These are phyloP conservation scores for Vaccinium vitisidaea DNA, from an alignment of 148 eudicot genomes.

Conservation along the genomic window DNA sequence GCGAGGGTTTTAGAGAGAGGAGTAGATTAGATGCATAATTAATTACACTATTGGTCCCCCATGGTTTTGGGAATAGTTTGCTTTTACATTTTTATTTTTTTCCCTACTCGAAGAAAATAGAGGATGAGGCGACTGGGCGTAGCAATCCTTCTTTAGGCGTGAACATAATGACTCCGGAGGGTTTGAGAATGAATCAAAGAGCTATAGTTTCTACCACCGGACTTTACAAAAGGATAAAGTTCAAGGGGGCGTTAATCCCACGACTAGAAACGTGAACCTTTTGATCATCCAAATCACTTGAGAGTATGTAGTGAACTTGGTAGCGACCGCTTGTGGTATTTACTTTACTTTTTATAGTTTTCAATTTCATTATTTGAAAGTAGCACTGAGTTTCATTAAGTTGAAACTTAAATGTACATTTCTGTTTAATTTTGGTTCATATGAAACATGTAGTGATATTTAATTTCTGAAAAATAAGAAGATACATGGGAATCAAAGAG, in stretches of 20 bases:
- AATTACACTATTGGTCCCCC: not conserved
- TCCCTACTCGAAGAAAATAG: not conserved
- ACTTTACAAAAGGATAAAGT: too few species aligned
- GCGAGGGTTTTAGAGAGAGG: not conserved
- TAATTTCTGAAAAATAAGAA: too few species aligned
- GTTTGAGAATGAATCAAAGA: too few species aligned
- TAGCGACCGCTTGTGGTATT: not conserved
- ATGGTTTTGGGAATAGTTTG: not conserved
- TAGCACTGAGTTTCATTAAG: not conserved
- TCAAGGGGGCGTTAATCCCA: too few species aligned
- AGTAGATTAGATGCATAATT: not conserved
- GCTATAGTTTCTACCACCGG: too few species aligned
- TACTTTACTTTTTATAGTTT: too few species aligned
- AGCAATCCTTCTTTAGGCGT: not conserved
- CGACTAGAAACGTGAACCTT: not conserved
- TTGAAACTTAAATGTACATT: too few species aligned
- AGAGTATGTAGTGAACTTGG: too few species aligned
- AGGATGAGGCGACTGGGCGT: not conserved
- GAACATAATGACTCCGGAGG: not conserved
- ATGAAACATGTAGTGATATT: too few species aligned
- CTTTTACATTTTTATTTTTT: not conserved
- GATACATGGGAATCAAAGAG: not conserved
- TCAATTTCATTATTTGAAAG: too few species aligned
- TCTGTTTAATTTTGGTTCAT: not conserved
- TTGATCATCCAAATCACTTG: not conserved